These are phyloP conservation scores for Pythium apleroticum DNA, from an alignment of 352 stramenopile species.

Conservation along the genomic window DNA sequence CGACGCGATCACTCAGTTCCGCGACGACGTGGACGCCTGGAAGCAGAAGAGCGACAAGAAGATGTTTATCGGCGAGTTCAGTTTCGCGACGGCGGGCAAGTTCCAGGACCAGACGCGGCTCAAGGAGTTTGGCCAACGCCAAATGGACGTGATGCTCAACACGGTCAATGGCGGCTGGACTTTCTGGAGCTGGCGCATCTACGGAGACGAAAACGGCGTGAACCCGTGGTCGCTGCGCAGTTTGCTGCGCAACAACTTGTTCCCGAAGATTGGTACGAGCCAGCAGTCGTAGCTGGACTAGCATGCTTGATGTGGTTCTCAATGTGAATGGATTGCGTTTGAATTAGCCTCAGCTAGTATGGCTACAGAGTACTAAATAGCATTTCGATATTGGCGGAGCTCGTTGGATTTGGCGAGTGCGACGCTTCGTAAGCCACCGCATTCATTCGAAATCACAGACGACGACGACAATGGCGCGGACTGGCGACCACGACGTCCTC, in stretches of 20 bases:
- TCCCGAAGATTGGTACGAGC: neutral
- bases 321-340: neutral
- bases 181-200: conserved; percentile 76
- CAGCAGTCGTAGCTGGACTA: conserved; percentile 3
- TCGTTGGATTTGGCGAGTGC: neutral
- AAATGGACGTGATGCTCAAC: conserved; percentile 53
- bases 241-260: conserved; percentile 44
- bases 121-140: conserved; percentile 46
- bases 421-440: neutral
- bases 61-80: conserved; percentile 67
- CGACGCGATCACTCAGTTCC: conserved; percentile 47
- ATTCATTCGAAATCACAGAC: neutral
- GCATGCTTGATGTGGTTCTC: neutral
- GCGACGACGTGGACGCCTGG: conserved; percentile 39
- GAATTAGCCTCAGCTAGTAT: neutral
- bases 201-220: conserved; percentile 53
- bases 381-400: too few species aligned
- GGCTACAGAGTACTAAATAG: neutral
- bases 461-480: conserved; percentile 1
- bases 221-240: conserved; percentile 69
- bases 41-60: conserved; percentile 34
- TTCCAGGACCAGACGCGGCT: conserved; percentile 47
- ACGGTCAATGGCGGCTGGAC: conserved; percentile 59
- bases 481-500: conserved; percentile 9
- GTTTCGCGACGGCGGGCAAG: conserved; percentile 59